Percentiles rank a stretch among this genome's conserved stretches.
phyloP scores from a whole-genome alignment of 495 filamentous ascomycete genomes.

The Copromyces sp. region DNA sequence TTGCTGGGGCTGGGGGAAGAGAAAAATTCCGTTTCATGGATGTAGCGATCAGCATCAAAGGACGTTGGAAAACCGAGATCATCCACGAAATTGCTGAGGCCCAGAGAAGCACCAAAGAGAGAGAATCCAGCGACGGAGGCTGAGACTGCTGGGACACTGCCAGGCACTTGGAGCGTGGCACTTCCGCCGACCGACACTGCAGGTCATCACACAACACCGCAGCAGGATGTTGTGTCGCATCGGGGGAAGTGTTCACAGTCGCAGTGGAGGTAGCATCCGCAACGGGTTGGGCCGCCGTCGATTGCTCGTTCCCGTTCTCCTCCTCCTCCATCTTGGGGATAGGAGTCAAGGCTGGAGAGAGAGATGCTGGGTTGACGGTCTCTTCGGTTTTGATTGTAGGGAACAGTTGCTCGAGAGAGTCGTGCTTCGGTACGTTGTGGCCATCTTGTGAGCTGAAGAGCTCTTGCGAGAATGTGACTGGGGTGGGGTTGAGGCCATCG shows the following conservation, averaged over 20 bases:
- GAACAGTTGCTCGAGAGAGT: slow-evolving; percentile 28
- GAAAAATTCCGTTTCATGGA: slow-evolving; percentile 68
- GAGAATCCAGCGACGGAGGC: slow-evolving; percentile 41
- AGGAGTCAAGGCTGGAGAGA: slow-evolving; percentile 41
- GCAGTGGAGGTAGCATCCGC: slow-evolving; percentile 20
- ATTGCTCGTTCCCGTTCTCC: slow-evolving; percentile 5
- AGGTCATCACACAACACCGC: slow-evolving; percentile 97
- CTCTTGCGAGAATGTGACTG: slow-evolving; percentile 41
- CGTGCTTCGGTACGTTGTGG: slow-evolving; percentile 12
- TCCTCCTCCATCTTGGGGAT: slow-evolving; percentile 28
- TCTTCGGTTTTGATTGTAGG: slow-evolving; percentile 24
- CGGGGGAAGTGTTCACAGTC: slow-evolving; percentile 52
- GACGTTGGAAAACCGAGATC: slow-evolving; percentile 47
- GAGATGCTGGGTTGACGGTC: slow-evolving; percentile 45
- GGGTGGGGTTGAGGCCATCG: slow-evolving; percentile 31
- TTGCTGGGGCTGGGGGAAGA: slow-evolving; percentile 52
- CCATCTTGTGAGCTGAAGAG: slow-evolving; percentile 39
- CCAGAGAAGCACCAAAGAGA: slow-evolving; percentile 52
- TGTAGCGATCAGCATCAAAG: slow-evolving; percentile 55
- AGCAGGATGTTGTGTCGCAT: slow-evolving; percentile 99
- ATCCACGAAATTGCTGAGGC: slow-evolving; percentile 60
- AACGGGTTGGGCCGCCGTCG: slow-evolving; percentile 13
- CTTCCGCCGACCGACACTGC: slow-evolving; percentile 88
- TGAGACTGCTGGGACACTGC: slow-evolving; percentile 44
- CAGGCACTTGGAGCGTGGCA: slow-evolving; percentile 46